Conservation (phyloP, 2,329 filamentous ascomycete genomes). For the Peltaster fructicola region DNA sequence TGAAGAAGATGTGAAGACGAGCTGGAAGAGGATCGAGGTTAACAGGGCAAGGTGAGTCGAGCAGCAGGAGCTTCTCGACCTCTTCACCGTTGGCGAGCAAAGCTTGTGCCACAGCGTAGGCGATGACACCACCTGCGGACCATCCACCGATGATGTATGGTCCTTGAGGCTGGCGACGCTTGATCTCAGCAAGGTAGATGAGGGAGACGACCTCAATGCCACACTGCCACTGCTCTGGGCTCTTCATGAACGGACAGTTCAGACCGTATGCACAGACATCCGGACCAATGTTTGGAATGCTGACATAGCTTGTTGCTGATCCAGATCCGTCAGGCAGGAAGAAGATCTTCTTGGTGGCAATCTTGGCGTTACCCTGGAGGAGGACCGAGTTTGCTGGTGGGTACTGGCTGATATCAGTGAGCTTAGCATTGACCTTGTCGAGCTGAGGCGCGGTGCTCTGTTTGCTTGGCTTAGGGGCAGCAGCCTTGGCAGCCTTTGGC, state of each 20-base stretch:
- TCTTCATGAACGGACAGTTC: constrained; percentile 57
- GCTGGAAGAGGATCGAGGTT: constrained; percentile 32
- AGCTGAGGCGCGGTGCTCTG: constrained; percentile 20
- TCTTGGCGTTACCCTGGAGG: constrained; percentile 39
- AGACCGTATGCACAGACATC: constrained; percentile 36
- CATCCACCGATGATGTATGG: constrained; percentile 37
- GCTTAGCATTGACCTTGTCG: constrained; percentile 31
- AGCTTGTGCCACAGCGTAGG: constrained; percentile 33
- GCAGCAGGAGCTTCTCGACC: constrained; percentile 33
- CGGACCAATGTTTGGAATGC: constrained; percentile 36
- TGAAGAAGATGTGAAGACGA: constrained; percentile 54
- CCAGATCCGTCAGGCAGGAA: constrained; percentile 37
- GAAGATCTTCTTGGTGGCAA: constrained; percentile 37
- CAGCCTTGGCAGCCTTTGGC: constrained; percentile 18
- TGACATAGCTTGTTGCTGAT: constrained; percentile 49
- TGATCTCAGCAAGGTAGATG: constrained; percentile 52
- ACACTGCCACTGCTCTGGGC: constrained; percentile 45
- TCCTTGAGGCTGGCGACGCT: constrained; percentile 49
- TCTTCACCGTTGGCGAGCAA: constrained; percentile 30
- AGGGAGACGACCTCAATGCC: constrained; percentile 47
- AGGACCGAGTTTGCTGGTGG: constrained; percentile 37
- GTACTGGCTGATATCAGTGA: constrained; percentile 27
- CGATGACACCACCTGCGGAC: constrained; percentile 38
- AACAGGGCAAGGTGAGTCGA: constrained; percentile 36
- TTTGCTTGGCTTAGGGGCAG: constrained; percentile 14